Base-by-base conservation (phyloP, 345 rosid genomes). In the Cochlearia excelsa region DNA sequence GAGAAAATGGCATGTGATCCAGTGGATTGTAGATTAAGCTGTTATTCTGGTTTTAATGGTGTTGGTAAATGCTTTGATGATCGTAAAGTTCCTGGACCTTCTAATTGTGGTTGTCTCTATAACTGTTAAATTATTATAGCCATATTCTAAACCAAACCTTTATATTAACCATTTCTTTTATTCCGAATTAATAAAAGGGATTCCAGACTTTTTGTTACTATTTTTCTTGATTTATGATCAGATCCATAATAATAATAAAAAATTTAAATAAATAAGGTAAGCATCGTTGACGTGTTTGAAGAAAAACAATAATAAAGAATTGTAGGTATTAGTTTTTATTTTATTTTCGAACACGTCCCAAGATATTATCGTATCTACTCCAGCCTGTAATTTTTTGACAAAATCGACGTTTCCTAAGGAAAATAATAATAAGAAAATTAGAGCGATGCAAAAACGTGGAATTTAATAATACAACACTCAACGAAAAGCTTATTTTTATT, bases 51-150 rank as follows among this genome's bases (percentile, higher is more conserved):
- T 2, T 54, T 38, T 2, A 68, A 68, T 31, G 73, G 62, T 28
- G 66, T 68, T 46, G 73, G 62, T 30, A 34, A 61, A 27, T 61
- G 73, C 54, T 4, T 61, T 4, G 73, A 69, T 33, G 68, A 69
- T 54, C 67, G 46, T 47, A 49, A 54, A 3, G 68, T 69, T 61
- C 7, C 46, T 1, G 73, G 73, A 11, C 55, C 16, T 40, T 1
- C 10, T 8, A 69, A 61, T 5, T 69, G 73, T 48, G 40, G 5
- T 11, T 69, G 67, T 33, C 2, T 0, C 4, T 61, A 69, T 27
- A 61, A 68, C 11, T 69, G 73, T 54, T 69, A 60, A 37, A 8
- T 4, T 34, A 53, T 16, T 16, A 16, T 16, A 1, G 2, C n/a
- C 9, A 50, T 61, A 30, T 23, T 51, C 30, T 26, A 30, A 30